These are phyloP conservation scores for Eucalyptus sideroxylon DNA, from an alignment of 345 rosid species.

Conservation along the genomic window DNA sequence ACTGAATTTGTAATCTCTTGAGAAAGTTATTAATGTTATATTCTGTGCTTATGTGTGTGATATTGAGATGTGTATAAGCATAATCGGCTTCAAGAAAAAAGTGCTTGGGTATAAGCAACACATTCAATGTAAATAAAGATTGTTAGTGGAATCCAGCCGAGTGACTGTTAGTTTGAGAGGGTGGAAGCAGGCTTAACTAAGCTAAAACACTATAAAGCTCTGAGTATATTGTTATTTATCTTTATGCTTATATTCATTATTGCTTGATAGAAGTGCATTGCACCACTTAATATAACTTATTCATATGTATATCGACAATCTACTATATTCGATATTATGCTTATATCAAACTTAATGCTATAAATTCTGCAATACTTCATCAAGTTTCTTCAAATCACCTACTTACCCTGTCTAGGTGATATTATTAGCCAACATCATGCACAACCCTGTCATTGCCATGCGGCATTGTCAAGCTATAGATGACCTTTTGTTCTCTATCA, in stretches of 20 bases:
- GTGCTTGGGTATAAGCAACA: not conserved
- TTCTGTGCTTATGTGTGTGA: not conserved
- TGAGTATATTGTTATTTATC: not conserved
- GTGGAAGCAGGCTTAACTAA: not conserved
- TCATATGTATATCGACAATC: not conserved
- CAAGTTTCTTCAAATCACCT: not conserved
- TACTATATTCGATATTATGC: not conserved
- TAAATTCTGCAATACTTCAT: too few species aligned
- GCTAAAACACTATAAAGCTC: not conserved
- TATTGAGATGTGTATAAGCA: not conserved
- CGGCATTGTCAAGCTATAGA: too few species aligned
- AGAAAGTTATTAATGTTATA: not conserved
- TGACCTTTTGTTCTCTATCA: too few species aligned
- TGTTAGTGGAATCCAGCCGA: not conserved
- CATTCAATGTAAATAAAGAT: not conserved
- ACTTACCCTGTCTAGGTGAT: not conserved
- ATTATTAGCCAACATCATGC: not conserved
- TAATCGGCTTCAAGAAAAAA: not conserved
- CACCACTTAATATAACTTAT: not conserved
- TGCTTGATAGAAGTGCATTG: not conserved
- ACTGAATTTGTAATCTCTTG: not conserved
- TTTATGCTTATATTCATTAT: not conserved
- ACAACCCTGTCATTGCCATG: too few species aligned
- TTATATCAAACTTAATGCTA: not conserved
- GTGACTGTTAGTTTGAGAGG: not conserved